Evolutionary conservation across 1,284 basidiomycete genomes (phyloP).

Genomic region (Cutaneotrichosporon sp.): DNA sequence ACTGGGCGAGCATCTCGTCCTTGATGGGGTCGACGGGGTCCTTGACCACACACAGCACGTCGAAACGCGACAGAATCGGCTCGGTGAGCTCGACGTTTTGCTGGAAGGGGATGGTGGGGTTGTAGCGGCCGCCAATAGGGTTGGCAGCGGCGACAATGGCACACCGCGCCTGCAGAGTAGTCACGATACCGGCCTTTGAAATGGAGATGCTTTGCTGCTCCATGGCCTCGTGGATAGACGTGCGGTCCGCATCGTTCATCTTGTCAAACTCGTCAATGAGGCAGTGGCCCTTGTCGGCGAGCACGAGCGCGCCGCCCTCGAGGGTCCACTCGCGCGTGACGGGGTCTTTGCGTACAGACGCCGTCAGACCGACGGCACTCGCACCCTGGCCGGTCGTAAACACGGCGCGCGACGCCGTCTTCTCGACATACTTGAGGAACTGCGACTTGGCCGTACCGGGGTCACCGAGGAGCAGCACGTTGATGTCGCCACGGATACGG

Average conservation of each 20-base stretch:
- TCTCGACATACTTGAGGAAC: conserved; percentile 98
- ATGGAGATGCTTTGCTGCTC: conserved; percentile 99
- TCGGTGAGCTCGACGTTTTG: conserved; percentile 99
- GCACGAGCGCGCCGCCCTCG: conserved; percentile 92
- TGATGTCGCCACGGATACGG: conserved; percentile 95
- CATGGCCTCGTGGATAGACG: conserved; percentile 99
- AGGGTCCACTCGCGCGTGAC: conserved; percentile 97
- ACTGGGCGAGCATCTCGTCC: conserved; percentile 92
- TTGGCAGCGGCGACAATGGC: conserved; percentile 97
- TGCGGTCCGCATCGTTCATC: conserved; percentile 97
- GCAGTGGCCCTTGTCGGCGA: conserved; percentile 98
- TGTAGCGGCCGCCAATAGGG: conserved; percentile 91
- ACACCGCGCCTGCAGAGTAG: conserved; percentile 91
- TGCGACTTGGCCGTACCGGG: conserved; percentile 99
- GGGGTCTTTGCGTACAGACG: conserved; percentile 95
- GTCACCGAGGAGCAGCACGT: conserved; percentile 90
- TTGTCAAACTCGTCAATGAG: conserved; percentile 99
- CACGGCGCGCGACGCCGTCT: conserved; percentile 95
- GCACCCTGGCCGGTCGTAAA: conserved; percentile 98
- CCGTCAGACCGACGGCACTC: conserved; percentile 95
- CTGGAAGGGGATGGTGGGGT: conserved; percentile 94
- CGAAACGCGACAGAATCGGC: conserved; percentile 97
- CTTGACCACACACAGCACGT: conserved; percentile 96
- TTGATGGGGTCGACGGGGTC: conserved; percentile 94
- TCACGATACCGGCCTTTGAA: conserved; percentile 97